phyloP scores from a whole-genome alignment of 164 flowering plant genomes.

The Kalanchoe fedtschenkoi region DNA sequence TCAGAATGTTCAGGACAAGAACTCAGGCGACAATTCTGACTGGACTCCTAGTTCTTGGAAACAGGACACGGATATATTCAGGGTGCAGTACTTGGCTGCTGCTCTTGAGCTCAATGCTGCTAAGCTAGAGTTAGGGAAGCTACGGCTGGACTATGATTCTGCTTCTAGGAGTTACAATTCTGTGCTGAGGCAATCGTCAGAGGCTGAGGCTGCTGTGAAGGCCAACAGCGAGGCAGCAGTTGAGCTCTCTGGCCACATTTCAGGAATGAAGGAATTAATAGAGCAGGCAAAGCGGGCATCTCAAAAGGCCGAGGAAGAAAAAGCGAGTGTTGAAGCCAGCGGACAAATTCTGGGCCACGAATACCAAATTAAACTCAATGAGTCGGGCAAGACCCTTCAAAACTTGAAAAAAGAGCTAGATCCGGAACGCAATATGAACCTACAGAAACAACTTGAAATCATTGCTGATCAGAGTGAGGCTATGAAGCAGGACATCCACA shows the following conservation, averaged over 20 bases:
- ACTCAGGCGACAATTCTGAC: conserved; percentile 5
- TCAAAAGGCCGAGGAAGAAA: conserved; percentile 50
- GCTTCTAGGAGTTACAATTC: conserved; percentile 39
- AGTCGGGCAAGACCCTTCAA: conserved; percentile 41
- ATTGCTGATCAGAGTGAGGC: conserved; percentile 35
- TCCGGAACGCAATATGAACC: conserved; percentile 34
- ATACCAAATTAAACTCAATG: conserved; percentile 44
- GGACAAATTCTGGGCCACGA: conserved; percentile 45
- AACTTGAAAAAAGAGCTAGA: conserved; percentile 44
- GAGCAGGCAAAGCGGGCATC: conserved; percentile 57
- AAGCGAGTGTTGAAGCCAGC: conserved; percentile 36
- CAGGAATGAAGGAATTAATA: conserved; percentile 41
- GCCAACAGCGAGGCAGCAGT: conserved; percentile 37
- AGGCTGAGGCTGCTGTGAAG: conserved; percentile 43
- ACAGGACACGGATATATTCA: conserved; percentile 43
- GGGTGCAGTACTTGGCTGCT: conserved; percentile 38
- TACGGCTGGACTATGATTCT: conserved; percentile 54
- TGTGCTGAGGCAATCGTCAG: conserved; percentile 48
- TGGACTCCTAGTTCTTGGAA: conserved; percentile 27
- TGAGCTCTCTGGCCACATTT: conserved; percentile 61
- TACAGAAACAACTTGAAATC: conserved; percentile 47
- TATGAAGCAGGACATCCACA: conserved; percentile 46
- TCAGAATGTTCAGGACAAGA: conserved; percentile 44
- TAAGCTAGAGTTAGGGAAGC: conserved; percentile 57
- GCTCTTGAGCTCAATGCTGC: conserved; percentile 62